Conservation (phyloP, 805 yeast genomes). For the Schwanniomyces occidentalis region DNA sequence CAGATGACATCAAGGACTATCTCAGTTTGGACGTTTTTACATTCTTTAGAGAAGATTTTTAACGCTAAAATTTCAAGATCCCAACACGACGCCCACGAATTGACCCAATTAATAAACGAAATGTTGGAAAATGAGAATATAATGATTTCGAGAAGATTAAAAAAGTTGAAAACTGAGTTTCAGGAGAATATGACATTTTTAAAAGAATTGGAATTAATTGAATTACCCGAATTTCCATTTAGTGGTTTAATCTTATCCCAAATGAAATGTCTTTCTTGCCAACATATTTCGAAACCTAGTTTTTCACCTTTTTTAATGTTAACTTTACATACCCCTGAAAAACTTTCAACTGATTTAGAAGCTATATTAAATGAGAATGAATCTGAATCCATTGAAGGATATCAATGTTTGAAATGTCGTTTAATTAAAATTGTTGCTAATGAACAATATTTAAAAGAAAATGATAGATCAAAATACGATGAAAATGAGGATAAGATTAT, state of each 20-base stretch:
- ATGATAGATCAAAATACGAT: constrained; percentile 15
- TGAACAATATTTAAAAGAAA: constrained; percentile 25
- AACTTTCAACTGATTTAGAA: constrained; percentile 44
- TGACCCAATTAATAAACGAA: constrained; percentile 78
- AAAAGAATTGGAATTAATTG: constrained; percentile 13
- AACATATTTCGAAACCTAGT: constrained; percentile 56
- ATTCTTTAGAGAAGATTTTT: constrained; percentile 69
- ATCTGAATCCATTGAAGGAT: constrained; percentile 72
- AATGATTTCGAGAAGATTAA: constrained; percentile 36
- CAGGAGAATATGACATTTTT: constrained; percentile 1
- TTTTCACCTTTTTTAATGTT: constrained; percentile 66
- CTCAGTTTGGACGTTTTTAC: constrained; percentile 79
- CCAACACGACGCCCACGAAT: constrained; percentile 96
- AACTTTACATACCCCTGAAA: constrained; percentile 74
- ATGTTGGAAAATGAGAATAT: constrained; percentile 68
- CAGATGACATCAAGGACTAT: constrained; percentile 51
- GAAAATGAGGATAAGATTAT: constrained; percentile 28
- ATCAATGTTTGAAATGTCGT: constrained; percentile 76
- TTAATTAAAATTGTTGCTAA: constrained; percentile 28
- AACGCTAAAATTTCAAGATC: constrained; percentile 68
- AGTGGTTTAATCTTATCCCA: constrained; percentile 65
- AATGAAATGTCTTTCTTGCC: constrained; percentile 70
- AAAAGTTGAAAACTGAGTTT: constrained; percentile 13
- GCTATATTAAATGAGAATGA: constrained; percentile 57
- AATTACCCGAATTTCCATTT: constrained; percentile 71